phyloP scores from a whole-genome alignment of 2,329 filamentous ascomycete species.

The Cladosporium phlei region DNA sequence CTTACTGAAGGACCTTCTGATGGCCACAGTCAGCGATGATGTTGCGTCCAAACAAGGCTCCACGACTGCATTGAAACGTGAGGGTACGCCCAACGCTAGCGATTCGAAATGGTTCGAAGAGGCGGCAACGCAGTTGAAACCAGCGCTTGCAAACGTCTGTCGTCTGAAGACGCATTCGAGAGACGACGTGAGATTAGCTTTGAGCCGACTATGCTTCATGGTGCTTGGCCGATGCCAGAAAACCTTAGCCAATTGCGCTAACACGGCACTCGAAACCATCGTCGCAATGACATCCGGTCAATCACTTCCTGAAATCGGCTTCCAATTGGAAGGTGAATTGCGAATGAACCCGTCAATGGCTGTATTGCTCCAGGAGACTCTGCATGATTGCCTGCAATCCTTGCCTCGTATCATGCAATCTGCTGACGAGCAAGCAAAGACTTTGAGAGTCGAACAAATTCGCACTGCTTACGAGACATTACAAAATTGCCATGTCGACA shows the following conservation, averaged over 20 bases:
- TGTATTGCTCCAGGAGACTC: slow-evolving; percentile 61
- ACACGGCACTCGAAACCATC: slow-evolving; percentile 75
- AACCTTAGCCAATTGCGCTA: slow-evolving; percentile 64
- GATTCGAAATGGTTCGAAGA: slow-evolving; percentile 7
- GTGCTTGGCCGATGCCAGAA: slow-evolving; percentile 73
- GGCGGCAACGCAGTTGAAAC: slow-evolving; percentile 73
- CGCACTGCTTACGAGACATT: slow-evolving; percentile 66
- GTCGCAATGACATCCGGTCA: slow-evolving; percentile 61
- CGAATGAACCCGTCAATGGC: slow-evolving; percentile 58
- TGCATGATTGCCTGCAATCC: slow-evolving; percentile 77
- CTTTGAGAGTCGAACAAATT: slow-evolving; percentile 69
- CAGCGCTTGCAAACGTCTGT: slow-evolving; percentile 72
- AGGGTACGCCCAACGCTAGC: not conserved
- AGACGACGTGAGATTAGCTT: slow-evolving; percentile 60
- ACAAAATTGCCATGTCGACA: slow-evolving; percentile 58
- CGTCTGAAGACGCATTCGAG: slow-evolving; percentile 69
- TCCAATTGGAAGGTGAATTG: slow-evolving; percentile 55
- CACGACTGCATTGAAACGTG: not conserved
- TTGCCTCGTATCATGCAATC: slow-evolving; percentile 79
- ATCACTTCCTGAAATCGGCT: slow-evolving; percentile 32
- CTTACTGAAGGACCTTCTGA: slow-evolving; percentile 20
- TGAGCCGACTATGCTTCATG: slow-evolving; percentile 67
- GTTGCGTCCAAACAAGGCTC: slow-evolving; percentile 16
- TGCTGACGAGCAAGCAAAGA: slow-evolving; percentile 73
- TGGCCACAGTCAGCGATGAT: slow-evolving; percentile 12